phyloP scores from a whole-genome alignment of 805 yeast genomes.

The Monosporozyma unispora region DNA sequence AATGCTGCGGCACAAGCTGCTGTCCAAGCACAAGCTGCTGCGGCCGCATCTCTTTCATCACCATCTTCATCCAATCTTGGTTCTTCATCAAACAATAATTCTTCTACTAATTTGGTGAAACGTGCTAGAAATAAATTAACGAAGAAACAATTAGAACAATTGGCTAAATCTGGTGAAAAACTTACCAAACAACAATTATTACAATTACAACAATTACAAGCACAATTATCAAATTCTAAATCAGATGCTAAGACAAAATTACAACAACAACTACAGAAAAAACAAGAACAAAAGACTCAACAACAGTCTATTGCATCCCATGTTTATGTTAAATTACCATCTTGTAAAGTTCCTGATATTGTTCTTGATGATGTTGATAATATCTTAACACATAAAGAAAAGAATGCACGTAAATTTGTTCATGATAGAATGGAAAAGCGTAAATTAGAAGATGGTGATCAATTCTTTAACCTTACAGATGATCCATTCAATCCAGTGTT shows the following conservation, averaged over 20 bases:
- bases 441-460: slow-evolving; percentile 54
- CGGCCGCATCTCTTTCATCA: background rate
- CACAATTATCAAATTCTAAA: slow-evolving; percentile 7
- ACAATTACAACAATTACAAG: slow-evolving; percentile 15
- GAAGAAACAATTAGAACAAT: slow-evolving; percentile 17
- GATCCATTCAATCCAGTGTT: slow-evolving; percentile 77
- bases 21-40: slow-evolving; percentile 9
- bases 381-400: slow-evolving; percentile 64
- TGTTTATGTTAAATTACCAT: slow-evolving; percentile 79
- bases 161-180: slow-evolving; percentile 16
- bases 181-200: slow-evolving; percentile 19
- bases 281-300: slow-evolving; percentile 11
- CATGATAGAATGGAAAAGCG: slow-evolving; percentile 71
- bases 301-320: slow-evolving; percentile 34
- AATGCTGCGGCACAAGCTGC: slow-evolving; percentile 14
- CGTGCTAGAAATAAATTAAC: slow-evolving; percentile 10
- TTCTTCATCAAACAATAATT: slow-evolving; percentile 11
- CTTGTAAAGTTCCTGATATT: slow-evolving; percentile 88
- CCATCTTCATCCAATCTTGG: slow-evolving; percentile 13
- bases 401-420: slow-evolving; percentile 73
- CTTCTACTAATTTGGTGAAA: background rate
- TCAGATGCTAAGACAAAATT: background rate
- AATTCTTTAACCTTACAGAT: slow-evolving; percentile 79
- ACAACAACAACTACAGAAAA: slow-evolving; percentile 13
- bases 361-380: slow-evolving; percentile 76